Evolutionary conservation across 768 basidiomycete species (phyloP), one percentile per base, ranked within the genome.

Genomic region (Paxillus rubicundulus): DNA sequence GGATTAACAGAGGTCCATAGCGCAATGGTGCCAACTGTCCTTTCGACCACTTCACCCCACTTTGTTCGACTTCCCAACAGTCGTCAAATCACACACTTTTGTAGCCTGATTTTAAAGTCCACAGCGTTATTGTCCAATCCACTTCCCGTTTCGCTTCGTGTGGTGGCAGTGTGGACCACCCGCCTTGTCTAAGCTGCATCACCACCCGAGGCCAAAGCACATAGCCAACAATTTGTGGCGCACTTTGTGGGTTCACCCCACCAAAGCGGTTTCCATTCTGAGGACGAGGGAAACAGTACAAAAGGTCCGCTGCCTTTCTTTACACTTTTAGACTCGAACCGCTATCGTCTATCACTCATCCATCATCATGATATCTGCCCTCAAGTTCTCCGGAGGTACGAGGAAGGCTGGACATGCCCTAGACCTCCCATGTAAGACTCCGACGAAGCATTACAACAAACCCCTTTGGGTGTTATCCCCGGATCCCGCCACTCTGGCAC

Each of bases 61-160:
- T 68, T 68, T 70, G 60, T 70, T 44, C 50, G 28, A 45, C 56
- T 47, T 54, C 21, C 41, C 54, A 38, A 58, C 45, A 33, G 46
- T 46, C 50, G 18, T 54, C 43, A 54, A 45, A n/a, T 27, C 30
- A 38, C 28, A 34, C 47, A 28, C 27, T 44, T 54, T 32, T 30
- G 33, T 28, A 33, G 21, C 18, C 38, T 41, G n/a, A 49, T 42
- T 9, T 14, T 50, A 32, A 45, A 34, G 48, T 47, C 50, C 52
- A 54, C 52, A 50, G 38, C 46, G 14, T 28, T 28, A 46, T 53
- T 53, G 38, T 55, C 37, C 40, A 7, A 24, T 16, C 30, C 54
- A 21, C 41, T 34, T 17, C 41, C 53, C 56, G 47, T 43, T 62
- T 54, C 56, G 49, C 45, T 62, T 54, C 54, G 45, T 49, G 54